These are phyloP conservation scores for Zymoseptoria pseudotritici DNA, from an alignment of 2,329 filamentous ascomycete genomes.

Conservation along the genomic window DNA sequence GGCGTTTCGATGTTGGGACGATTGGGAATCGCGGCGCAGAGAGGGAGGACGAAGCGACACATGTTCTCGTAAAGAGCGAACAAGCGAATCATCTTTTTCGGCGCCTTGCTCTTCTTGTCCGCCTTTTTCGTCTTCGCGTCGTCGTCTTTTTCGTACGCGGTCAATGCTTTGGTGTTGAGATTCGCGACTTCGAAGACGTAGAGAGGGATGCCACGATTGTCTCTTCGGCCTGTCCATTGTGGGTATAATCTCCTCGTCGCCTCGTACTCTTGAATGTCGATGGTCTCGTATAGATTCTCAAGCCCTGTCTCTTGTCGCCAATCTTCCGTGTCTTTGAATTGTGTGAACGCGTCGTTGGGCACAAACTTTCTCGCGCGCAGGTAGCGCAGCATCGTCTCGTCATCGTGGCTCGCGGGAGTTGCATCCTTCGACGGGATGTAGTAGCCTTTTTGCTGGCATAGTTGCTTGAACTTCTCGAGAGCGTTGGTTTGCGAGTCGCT, in stretches of 20 bases:
- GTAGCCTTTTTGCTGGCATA: constrained; percentile 57
- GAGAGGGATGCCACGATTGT: constrained; percentile 83
- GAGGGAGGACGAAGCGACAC: constrained; percentile 75
- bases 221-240: constrained; percentile 88
- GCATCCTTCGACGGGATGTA: constrained; percentile 43
- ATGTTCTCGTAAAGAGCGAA: constrained; percentile 94
- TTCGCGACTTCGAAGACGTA: constrained; percentile 84
- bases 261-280: constrained; percentile 79
- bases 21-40: constrained; percentile 68
- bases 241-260: constrained; percentile 74
- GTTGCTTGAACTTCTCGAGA: constrained; percentile 63
- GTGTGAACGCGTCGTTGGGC: constrained; percentile 66
- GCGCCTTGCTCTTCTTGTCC: constrained; percentile 52
- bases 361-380: constrained; percentile 78
- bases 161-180: constrained; percentile 73
- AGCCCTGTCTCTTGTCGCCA: constrained; percentile 78
- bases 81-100: constrained; percentile 71
- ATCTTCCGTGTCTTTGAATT: constrained; percentile 82
- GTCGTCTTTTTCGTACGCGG: constrained; percentile 64
- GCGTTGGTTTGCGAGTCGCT: constrained; percentile 59
- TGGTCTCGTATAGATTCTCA: constrained; percentile 73
- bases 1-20: constrained; percentile 71
- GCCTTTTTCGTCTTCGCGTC: constrained; percentile 44
- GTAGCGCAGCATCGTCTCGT: constrained; percentile 71
- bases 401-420: constrained; percentile 56